Conservation (phyloP, 164 flowering plant genomes). For the Echeveria elegans region DNA sequence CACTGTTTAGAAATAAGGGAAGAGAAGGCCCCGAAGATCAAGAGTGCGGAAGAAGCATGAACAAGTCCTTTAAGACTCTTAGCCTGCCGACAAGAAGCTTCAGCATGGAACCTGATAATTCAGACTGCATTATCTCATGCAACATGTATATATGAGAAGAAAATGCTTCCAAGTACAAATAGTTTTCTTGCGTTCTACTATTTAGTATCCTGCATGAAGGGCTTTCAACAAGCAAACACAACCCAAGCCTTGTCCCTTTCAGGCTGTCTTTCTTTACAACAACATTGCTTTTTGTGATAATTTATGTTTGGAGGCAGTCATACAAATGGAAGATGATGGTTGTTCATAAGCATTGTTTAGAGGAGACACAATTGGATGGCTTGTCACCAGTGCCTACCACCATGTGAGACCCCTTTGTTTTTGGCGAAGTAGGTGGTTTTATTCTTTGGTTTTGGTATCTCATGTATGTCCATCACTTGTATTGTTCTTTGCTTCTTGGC, state of each 20-base stretch:
- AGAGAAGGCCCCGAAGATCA: not conserved
- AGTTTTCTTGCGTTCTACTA: not conserved
- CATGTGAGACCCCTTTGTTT: constrained; percentile 71
- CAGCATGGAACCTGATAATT: too few relatives aligned
- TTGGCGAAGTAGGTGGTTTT: constrained; percentile 66
- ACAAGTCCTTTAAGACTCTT: not conserved
- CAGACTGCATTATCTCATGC: too few relatives aligned
- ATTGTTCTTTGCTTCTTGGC: constrained; percentile 96
- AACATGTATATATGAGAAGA: too few relatives aligned
- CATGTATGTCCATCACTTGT: constrained; percentile 89
- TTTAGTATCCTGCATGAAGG: not conserved
- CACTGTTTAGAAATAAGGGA: too few relatives aligned
- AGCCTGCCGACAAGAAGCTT: too few relatives aligned
- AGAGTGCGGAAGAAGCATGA: too few relatives aligned
- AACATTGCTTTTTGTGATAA: not conserved
- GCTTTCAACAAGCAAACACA: not conserved
- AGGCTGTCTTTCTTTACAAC: not conserved
- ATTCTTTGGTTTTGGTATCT: constrained; percentile 84
- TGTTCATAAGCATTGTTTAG: too few relatives aligned
- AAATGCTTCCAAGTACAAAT: too few relatives aligned
- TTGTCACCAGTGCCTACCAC: constrained; percentile 60
- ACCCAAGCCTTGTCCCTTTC: not conserved
- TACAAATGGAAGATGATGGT: too few relatives aligned
- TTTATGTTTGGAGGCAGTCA: not conserved
- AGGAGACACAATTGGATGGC: not conserved